Base-by-base conservation (phyloP, 495 filamentous ascomycete genomes). In the Rostrohypoxylon terebratum region DNA sequence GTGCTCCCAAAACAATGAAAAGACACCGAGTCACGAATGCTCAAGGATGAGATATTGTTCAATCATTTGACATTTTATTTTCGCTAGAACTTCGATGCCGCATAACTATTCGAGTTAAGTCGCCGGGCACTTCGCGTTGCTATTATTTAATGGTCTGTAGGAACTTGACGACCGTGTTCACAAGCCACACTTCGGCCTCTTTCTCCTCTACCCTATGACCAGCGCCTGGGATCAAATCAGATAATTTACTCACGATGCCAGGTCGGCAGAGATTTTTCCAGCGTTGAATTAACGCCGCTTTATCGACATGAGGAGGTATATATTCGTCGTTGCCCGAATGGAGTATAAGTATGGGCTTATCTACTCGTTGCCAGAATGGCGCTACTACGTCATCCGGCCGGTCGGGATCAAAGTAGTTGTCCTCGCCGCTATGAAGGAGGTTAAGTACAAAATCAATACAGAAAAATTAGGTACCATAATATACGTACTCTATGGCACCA, bases 321-420 rank as follows among this genome's bases (percentile, higher is more conserved):
- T 86, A 89, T 81, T 94, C 87, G 82, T 99, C 96, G 31, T 80
- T 81, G 1, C 84, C 93, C 2, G 92, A 91, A 64, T 89, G 90
- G 64, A 97, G 77, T 25, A 91, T 86, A 69, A 88, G 81, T 42
- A 94, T 59, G 10, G 89, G 84, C 31, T 84, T 87, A 36, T 83
- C 72, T 59, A 84, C 68, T 25, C 83, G 83, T 44, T 92, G 80
- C 86, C 96, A 97, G 25, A 86, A 92, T 47, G 80, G 73, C 48
- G 67, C 59, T 47, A 94, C 78, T 59, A 84, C 78, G 54, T 87
- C 79, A 53, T 92, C 90, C 0, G 78, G 76, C 50, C 97, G 81
- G 77, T 95, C 93, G 6, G 91, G 91, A 65, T 90, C 93, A 81
- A 98, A 99, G 69, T 92, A 91, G 78, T 98, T 96, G 80, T 99